Base-by-base conservation (phyloP, 257 asterid species). In the Salvia miltiorrhiza region DNA sequence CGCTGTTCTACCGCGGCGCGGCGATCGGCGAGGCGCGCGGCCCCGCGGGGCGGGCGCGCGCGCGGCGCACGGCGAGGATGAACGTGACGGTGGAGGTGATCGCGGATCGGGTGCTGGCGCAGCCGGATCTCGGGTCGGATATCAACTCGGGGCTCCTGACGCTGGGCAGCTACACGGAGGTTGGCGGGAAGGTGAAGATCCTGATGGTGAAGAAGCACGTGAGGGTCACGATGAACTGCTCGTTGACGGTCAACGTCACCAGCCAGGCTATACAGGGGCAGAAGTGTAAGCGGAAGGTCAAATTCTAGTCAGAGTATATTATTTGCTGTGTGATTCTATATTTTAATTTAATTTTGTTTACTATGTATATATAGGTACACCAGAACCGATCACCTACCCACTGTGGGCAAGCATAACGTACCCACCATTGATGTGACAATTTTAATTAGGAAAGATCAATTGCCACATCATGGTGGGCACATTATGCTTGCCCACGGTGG, bases 21-120 rank as follows among this genome's bases (percentile, higher is more conserved):
- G 66, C 56, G 73, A 73, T 89, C 66, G 97, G 97, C 1, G 96
- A 87, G 76, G 97, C 92, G 17, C 79, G 87, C 13, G 90, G 94
- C 3, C 95, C 94, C 1, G 78, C 95, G 6, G 97, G 97, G 62
- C 80, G 65, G 59, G 79, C 97, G 45, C 75, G 56, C 81, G 94
- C 96, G 16, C 80, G 89, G 13, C 74, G 96, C 54, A 92, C 97
- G 19, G 54, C 65, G 81, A 48, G 88, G 80, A 89, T 92, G 95
- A 92, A 92, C 57, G 14, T 87, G 0, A 89, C 92, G 0, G 86
- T 87, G n/a, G 90, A 89, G 17, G 82, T 92, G 24, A 81, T 86
- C 3, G 73, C 82, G 43, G 88, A 87, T 77, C 79, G 81, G 71
- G 30, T 92, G 4, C 49, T 84, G 35, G 6, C 73, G 41, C 80